These are phyloP conservation scores for Jacaranda copaia DNA, from an alignment of 257 asterid species.

Conservation along the genomic window DNA sequence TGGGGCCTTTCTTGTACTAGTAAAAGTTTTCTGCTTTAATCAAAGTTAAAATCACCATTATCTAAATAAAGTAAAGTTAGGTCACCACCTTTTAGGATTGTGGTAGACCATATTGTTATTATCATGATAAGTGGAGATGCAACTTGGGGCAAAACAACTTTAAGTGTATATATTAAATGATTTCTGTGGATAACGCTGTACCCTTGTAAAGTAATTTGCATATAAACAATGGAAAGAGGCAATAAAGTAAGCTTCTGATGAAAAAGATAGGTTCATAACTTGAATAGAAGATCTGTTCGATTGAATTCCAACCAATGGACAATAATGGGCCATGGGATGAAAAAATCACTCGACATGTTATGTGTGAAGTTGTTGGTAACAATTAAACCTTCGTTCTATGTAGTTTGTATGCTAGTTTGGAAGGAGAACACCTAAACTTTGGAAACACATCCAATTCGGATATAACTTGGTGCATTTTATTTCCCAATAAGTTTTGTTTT, in stretches of 20 bases:
- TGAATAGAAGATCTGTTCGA: not conserved
- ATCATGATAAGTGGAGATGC: conserved; percentile 36
- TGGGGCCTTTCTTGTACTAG: conserved; percentile 41
- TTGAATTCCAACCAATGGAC: not conserved
- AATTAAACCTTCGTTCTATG: not conserved
- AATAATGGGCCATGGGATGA: no score
- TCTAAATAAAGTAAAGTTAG: conserved; percentile 44
- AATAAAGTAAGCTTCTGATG: conserved; percentile 13
- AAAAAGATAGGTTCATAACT: not conserved
- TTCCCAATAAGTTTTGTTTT: not conserved
- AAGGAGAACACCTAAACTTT: not conserved
- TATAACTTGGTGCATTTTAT: not conserved
- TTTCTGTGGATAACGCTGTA: not conserved
- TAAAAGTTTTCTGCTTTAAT: conserved; percentile 36
- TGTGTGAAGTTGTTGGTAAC: not conserved
- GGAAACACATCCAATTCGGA: not conserved
- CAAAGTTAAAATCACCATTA: conserved; percentile 42
- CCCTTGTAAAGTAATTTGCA: not conserved
- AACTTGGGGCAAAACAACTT: conserved; percentile 26
- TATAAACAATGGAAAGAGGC: not conserved
- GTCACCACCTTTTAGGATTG: conserved; percentile 40
- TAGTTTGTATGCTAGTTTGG: not conserved
- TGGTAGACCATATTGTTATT: conserved; percentile 40
- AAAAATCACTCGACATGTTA: no score
- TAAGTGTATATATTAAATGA: conserved; percentile 14